Base-by-base conservation (phyloP, 2,329 filamentous ascomycete species). In the Aspergillus candidus region DNA sequence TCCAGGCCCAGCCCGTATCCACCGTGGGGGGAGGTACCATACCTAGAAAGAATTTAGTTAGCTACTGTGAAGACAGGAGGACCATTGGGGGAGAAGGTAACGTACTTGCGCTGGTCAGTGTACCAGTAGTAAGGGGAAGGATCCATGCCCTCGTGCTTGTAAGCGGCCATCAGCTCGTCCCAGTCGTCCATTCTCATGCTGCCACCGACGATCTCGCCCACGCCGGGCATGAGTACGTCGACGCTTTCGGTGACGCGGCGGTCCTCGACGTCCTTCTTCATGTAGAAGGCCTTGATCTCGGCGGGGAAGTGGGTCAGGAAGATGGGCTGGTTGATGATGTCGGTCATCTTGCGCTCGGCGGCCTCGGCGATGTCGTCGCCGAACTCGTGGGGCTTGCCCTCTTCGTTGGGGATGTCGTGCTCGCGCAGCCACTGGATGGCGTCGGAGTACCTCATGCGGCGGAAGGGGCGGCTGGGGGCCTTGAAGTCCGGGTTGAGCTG, bases 201-300 rank as follows among this genome's bases (percentile, higher is more conserved):
- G 4, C 91, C 93, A 50, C 93, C 91, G 2, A 97, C 89, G 61
- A 97, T 95, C 75, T 97, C 93, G 48, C 93, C 93, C 18, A 98
- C 93, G 55, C 88, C 88, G 10, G 93, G 93, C 89, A 98, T 84
- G 50, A 85, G 65, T 47, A 79, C 78, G 54, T 98, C 93, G 11
- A 97, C 91, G 50, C 82, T 88, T 76, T 98, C 91, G 0, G 93
- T 98, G 22, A 96, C 88, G 18, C 90, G 80, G 27, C 70, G 72
- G 63, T 98, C 93, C 27, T 78, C 70, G 35, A 77, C 74, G 58
- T 91, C 93, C 71, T 85, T 90, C 71, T 90, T 84, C 93, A 98
- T 98, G 78, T 98, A 98, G 69, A 98, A 98, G 1, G 93, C 86
- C 77, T 98, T 98, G 77, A 98, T 95, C 72, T 91, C 88, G 47